phyloP scores from a whole-genome alignment of 768 basidiomycete species.

The Termitomyces sp. region DNA sequence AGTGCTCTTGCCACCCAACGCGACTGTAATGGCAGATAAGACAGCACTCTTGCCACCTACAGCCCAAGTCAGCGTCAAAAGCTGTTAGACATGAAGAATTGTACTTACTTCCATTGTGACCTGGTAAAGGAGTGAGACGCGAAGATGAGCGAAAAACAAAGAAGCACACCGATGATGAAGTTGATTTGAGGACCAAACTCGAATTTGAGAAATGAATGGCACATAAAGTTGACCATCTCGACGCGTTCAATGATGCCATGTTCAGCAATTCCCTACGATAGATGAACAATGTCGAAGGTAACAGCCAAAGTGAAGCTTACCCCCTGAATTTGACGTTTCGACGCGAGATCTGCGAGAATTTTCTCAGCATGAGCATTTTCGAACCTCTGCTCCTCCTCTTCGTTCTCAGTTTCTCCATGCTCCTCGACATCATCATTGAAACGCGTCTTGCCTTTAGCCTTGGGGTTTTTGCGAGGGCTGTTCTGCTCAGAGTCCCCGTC shows the following conservation, averaged over 20 bases:
- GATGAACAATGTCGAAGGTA: background rate
- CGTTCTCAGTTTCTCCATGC: conserved; percentile 28
- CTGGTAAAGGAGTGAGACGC: conserved; percentile 27
- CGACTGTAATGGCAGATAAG: conserved; percentile 87
- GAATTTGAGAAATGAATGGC: conserved; percentile 80
- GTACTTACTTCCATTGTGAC: conserved; percentile 80
- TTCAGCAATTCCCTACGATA: conserved; percentile 65
- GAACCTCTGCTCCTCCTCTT: conserved; percentile 60
- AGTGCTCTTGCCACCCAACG: conserved; percentile 89
- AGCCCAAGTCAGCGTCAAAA: background rate
- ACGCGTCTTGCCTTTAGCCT: conserved; percentile 24
- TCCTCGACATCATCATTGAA: conserved; percentile 26
- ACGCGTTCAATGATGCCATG: conserved; percentile 84
- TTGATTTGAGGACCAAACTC: conserved; percentile 92
- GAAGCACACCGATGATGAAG: conserved; percentile 77
- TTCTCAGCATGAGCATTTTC: conserved; percentile 55
- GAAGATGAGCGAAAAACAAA: background rate
- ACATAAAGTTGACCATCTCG: conserved; percentile 94
- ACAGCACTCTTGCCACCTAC: conserved; percentile 96
- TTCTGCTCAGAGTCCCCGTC: conserved; percentile 16
- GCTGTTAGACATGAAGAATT: background rate
- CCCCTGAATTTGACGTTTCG: conserved; percentile 38
- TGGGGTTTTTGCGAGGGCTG: conserved; percentile 12
- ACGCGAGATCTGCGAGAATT: conserved; percentile 50
- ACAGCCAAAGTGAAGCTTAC: conserved; percentile 25